Evolutionary conservation across 306 rosid species (phyloP).

Genomic region (Rosa chinensis): DNA sequence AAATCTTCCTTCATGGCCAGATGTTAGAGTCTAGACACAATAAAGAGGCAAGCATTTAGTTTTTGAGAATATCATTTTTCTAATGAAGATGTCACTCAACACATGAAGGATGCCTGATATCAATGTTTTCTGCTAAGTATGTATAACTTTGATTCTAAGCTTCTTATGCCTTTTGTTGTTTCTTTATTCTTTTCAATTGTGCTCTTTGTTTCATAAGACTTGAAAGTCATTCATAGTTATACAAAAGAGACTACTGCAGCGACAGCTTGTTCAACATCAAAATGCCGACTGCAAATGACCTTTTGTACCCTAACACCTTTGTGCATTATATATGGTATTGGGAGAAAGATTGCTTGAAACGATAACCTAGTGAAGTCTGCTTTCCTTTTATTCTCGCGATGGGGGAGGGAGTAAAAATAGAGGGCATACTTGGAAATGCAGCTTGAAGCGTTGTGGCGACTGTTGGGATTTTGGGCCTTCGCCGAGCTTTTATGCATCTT

Average conservation of each 20-base stretch:
- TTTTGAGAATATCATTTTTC: constrained; percentile 17
- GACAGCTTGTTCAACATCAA: neutral
- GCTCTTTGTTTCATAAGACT: constrained; percentile 9
- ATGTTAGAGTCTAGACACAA: constrained; percentile 6
- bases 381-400: neutral
- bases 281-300: constrained; percentile 9
- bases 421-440: constrained; percentile 1
- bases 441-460: neutral
- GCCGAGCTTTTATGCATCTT: constrained; percentile 15
- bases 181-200: constrained; percentile 5
- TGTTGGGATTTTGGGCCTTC: constrained; percentile 22
- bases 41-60: constrained; percentile 7
- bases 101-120: neutral
- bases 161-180: constrained; percentile 13
- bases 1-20: constrained; percentile 21
- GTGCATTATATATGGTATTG: neutral
- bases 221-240: constrained; percentile 9
- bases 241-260: neutral
- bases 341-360: neutral
- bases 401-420: neutral
- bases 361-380: neutral
- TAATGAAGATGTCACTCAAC: neutral
- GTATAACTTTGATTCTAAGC: constrained; percentile 34
- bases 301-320: neutral
- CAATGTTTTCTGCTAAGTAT: neutral